Conservation (phyloP, 352 stramenopile genomes). For the Thalassiosira allenii region DNA sequence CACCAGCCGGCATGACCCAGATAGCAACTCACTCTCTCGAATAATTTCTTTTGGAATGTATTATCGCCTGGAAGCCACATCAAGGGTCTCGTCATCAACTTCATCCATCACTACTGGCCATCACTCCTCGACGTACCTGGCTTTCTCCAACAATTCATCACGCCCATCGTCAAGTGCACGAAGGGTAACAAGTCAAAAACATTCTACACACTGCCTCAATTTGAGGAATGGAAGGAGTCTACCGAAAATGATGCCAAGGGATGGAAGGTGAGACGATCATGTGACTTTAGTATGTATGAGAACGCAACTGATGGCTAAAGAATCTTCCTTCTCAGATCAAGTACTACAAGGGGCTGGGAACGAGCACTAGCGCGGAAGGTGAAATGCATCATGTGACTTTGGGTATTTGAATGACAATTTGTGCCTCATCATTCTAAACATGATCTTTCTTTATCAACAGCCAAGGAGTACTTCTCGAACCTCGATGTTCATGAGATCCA, state of each 20-base stretch:
- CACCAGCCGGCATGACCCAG: too few relatives aligned
- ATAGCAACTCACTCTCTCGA: too few relatives aligned
- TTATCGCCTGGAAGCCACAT: too few relatives aligned
- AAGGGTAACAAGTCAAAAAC: conserved; percentile 88
- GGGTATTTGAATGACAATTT: not conserved
- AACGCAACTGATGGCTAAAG: too few relatives aligned
- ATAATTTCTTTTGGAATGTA: too few relatives aligned
- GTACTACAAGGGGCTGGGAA: conserved; percentile 99
- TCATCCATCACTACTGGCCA: conserved; percentile 99
- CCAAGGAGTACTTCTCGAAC: conserved; percentile 98
- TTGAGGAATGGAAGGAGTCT: conserved; percentile 93
- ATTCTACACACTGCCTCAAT: conserved; percentile 98
- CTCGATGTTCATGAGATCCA: conserved; percentile 91
- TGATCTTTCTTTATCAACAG: conserved; percentile 53
- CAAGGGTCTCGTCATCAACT: conserved; percentile 99
- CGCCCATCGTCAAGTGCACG: conserved; percentile 97
- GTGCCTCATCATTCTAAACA: not conserved
- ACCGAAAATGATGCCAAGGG: conserved; percentile 88
- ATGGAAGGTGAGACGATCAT: conserved; percentile 97
- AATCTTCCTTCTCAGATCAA: too few relatives aligned
- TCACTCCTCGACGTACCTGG: conserved; percentile 92
- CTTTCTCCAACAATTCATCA: conserved; percentile 99
- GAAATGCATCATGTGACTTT: not conserved
- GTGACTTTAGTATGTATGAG: too few relatives aligned
- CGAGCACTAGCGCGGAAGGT: conserved; percentile 91